Base-by-base conservation (phyloP, 2,329 filamentous ascomycete genomes). In the Fusarium sarcochroum region DNA sequence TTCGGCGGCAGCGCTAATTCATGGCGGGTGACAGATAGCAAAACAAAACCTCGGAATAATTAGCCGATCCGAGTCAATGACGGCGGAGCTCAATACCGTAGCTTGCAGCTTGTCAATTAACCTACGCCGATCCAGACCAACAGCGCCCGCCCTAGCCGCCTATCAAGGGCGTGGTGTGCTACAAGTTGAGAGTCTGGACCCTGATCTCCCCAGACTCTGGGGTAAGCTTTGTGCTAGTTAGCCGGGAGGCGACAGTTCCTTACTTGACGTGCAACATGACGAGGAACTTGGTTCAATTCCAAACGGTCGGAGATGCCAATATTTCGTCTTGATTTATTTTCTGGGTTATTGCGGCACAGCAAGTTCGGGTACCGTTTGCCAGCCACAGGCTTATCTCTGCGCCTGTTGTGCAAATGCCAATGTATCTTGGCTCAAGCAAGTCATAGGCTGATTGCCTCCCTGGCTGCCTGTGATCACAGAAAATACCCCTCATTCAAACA, bases 381-480 rank as follows among this genome's bases (percentile, higher is more conserved):
- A 57, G 32, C 42, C 49, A 38, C 17, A 46, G 21, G 21, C 61
- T 64, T 64, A 64, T 64, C 61, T 49, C 15, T 30, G 8, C n/a
- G 14, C 30, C 32, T 37, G 10, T 23, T 23, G 27, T 37, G 48
- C 57, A 54, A 48, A 63, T 49, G 15, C 30, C 45, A 38, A 21
- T 6, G 8, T 13, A 20, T 40, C 61, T 64, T 64, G 61, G 60
- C 40, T 32, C 23, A 25, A 21, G 18, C 17, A 42, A 51, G 9
- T 15, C n/a, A 63, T 63, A 45, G 32, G 58, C 25, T 58, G 38
- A 15, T 14, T 15, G 27, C n/a, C 38, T 49, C 34, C 52, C 45
- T 64, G 40, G 59, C 34, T 49, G 27, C 52, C 45, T 64, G 40
- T 64, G 59, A 64, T 64, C 44, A 57, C 11, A 21, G 57, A 18